Evolutionary conservation across 305 asterid genomes (phyloP).

Genomic region (Fraxinus paxiana): DNA sequence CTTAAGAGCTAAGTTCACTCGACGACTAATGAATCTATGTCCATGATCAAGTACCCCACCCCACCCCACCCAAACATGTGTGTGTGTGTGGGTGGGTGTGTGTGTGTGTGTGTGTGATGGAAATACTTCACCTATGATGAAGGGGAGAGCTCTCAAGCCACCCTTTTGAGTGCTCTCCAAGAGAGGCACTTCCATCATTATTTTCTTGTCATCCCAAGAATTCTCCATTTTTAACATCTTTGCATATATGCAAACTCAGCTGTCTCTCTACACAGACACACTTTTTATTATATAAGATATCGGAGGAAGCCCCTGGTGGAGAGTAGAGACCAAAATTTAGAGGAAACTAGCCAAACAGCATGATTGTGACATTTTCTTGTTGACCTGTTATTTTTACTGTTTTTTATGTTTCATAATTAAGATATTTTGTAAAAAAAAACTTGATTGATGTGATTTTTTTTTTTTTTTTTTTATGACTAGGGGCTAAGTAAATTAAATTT

Average conservation of each 20-base stretch:
- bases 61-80: not conserved
- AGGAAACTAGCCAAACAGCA: not conserved
- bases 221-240: not conserved
- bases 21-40: not conserved
- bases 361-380: not conserved
- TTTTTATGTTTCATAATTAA: not conserved
- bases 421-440: not conserved
- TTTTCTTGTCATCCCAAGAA: slow-evolving; percentile 7
- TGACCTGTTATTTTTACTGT: not conserved
- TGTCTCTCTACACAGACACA: not conserved
- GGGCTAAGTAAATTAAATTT: not conserved
- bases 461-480: no score
- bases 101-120: not conserved
- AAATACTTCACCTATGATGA: slow-evolving; percentile 35
- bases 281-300: not conserved
- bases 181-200: slow-evolving; percentile 27
- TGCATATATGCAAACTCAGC: not conserved
- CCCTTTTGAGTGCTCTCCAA: slow-evolving; percentile 35
- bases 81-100: not conserved
- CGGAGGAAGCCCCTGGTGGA: not conserved
- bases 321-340: not conserved
- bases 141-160: slow-evolving; percentile 48
- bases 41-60: not conserved
- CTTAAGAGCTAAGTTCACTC: not conserved
- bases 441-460: not conserved